Base-by-base conservation (phyloP, 768 basidiomycete species). In the Lactifluus echinatus region DNA sequence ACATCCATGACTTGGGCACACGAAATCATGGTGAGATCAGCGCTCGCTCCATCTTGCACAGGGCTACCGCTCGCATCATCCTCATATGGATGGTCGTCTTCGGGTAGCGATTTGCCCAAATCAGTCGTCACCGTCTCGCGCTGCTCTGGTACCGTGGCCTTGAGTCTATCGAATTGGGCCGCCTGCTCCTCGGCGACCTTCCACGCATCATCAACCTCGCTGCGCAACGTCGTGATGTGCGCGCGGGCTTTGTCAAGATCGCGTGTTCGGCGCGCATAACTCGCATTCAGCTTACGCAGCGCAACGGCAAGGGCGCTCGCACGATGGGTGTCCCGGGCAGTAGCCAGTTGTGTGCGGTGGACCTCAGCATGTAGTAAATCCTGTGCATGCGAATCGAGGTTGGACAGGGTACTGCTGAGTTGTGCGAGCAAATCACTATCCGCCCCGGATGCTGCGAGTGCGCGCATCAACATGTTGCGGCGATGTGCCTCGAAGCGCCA, bases 191-290 rank as follows among this genome's bases (percentile, higher is more conserved):
- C 84, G 2, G 87, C 89, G 57, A 84, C 82, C 46, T 76, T 76
- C 89, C 89, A 91, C 0, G 88, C 89, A 52, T 91, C 89, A 47
- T 85, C 81, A 23, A 90, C 73, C 61, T 89, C 85, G 14, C 77
- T 84, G 63, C 85, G 76, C 21, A 91, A 76, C 51, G 79, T 74
- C 24, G 70, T 70, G 23, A 86, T 76, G 36, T 75, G 73, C 11
- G 74, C 66, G 52, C 74, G 75, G 4, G 79, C 74, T 8, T 72
- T 69, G 29, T 71, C 67, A 26, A 88, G 74, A 26, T 90, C 86
- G 1, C 73, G 66, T 0, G 77, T 81, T 34, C 87, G 79, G 39
- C 80, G 79, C 5, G 82, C 80, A 58, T 87, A 88, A 50, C 85
- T 84, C 45, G 77, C 78, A 66, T 91, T 90, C 28, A 91, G 74